Percentiles rank a stretch among this genome's conserved stretches.
These are phyloP conservation scores for Panus rudis DNA, from an alignment of 768 basidiomycete genomes.

Conservation along the genomic window DNA sequence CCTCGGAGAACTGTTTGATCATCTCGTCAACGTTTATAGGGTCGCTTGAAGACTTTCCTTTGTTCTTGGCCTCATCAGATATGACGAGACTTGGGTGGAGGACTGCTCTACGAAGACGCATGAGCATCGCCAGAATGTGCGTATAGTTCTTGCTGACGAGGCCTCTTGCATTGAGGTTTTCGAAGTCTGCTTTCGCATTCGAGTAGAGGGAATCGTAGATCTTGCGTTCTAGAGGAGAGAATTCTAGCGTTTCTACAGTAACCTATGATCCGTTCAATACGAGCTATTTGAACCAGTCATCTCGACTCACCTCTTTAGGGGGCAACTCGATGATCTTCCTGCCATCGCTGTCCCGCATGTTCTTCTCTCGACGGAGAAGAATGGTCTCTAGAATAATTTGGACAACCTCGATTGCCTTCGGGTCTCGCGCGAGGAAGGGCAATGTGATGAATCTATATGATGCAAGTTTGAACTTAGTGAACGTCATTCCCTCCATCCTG, in stretches of 20 bases:
- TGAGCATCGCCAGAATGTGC: slow-evolving; percentile 89
- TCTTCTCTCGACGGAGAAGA: slow-evolving; percentile 86
- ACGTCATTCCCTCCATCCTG: too few relatives aligned
- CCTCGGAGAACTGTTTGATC: slow-evolving; percentile 38
- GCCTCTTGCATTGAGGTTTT: slow-evolving; percentile 73
- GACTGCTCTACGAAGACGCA: slow-evolving; percentile 89
- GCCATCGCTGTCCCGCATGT: slow-evolving; percentile 82
- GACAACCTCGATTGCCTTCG: slow-evolving; percentile 90
- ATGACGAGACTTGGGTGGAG: slow-evolving; percentile 84
- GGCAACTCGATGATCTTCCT: slow-evolving; percentile 86
- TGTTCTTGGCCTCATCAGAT: slow-evolving; percentile 30
- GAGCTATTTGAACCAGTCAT: not conserved
- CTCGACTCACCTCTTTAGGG: slow-evolving; percentile 57
- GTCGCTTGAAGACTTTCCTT: slow-evolving; percentile 27
- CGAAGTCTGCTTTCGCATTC: slow-evolving; percentile 74
- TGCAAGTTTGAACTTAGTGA: not conserved
- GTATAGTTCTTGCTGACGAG: slow-evolving; percentile 75
- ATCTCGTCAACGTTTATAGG: slow-evolving; percentile 51
- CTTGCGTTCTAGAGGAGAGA: slow-evolving; percentile 72
- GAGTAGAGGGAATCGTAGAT: slow-evolving; percentile 86
- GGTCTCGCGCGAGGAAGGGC: slow-evolving; percentile 86
- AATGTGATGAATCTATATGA: slow-evolving; percentile 72
- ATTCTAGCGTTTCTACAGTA: slow-evolving; percentile 65
- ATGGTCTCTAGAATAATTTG: slow-evolving; percentile 90
- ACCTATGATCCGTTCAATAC: slow-evolving; percentile 35